Conservation (phyloP, 345 rosid genomes). For the Lumnitzera littorea region DNA sequence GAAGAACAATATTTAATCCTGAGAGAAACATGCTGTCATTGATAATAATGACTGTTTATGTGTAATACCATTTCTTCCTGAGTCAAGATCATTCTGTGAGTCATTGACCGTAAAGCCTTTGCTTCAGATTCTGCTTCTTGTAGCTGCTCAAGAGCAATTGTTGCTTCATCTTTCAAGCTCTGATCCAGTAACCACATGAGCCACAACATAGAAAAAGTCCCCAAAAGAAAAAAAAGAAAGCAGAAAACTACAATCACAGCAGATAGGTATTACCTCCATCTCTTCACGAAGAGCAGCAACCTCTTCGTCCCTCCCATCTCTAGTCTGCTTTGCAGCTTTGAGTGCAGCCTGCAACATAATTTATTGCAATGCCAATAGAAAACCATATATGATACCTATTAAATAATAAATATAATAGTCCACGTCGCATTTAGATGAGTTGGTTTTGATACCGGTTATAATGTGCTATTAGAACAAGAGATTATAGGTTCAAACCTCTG, state of each 20-base stretch:
- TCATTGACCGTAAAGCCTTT: slow-evolving; percentile 77
- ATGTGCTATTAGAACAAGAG: no score
- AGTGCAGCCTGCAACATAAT: slow-evolving; percentile 67
- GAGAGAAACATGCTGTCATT: slow-evolving; percentile 11
- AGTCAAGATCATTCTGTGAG: slow-evolving; percentile 41
- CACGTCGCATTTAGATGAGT: no score
- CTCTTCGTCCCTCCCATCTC: slow-evolving; percentile 70
- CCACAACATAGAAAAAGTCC: slow-evolving; percentile 14
- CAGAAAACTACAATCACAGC: slow-evolving; percentile 11
- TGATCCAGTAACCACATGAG: slow-evolving; percentile 20
- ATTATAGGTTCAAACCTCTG: no score
- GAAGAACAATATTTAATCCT: slow-evolving; percentile 11
- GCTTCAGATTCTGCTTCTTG: slow-evolving; percentile 86
- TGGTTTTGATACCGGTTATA: no score
- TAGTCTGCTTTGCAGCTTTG: slow-evolving; percentile 73
- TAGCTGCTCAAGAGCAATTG: slow-evolving; percentile 54
- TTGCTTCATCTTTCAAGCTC: slow-evolving; percentile 72
- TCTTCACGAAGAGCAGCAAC: slow-evolving; percentile 61
- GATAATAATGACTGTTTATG: slow-evolving; percentile 8
- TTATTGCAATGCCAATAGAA: neutral
- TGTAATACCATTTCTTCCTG: slow-evolving; percentile 52
- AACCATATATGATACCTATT: neutral
- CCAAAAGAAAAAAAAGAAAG: slow-evolving; percentile 1
- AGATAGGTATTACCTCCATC: slow-evolving; percentile 52
- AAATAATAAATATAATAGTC: no score